Base-by-base conservation (phyloP, 2,329 filamentous ascomycete species). In the Sclerotinia spermophila region DNA sequence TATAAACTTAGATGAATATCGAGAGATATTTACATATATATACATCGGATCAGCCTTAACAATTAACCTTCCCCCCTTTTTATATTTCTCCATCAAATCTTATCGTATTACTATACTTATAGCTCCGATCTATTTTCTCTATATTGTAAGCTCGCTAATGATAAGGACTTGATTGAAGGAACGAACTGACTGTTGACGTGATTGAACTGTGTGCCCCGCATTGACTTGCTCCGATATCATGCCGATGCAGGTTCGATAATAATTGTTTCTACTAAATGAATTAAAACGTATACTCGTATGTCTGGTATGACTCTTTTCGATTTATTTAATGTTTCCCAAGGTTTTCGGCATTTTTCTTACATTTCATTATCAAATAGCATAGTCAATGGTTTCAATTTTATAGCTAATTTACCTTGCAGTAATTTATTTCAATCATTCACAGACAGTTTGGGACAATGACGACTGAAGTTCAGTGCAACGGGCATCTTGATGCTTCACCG, bases 381-480 rank as follows among this genome's bases (percentile, higher is more conserved):
- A 68, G 56, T 59, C 15, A 59, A 10, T 38, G 21, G 13, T 48
- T 68, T 51, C 58, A 72, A 73, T 59, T 69, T 71, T 71, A 72
- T 72, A 70, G 71, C 73, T 73, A 35, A 45, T 35, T 19, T 13
- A 30, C n/a, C 19, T 45, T 44, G n/a, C 69, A 69, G 42, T 21
- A 71, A 48, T 51, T 13, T 67, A 64, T 58, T 53, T 33, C 33
- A 58, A 51, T 66, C 27, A 53, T 71, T 17, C 19, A 56, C 59
- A 33, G 55, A 56, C 53, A 62, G 33, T 42, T 55, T 68, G 60
- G 59, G 65, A 76, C 40, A 71, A 77, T 77, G 76, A 73, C 64
- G 71, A 69, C 72, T 58, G 53, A 61, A 71, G 53, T 62, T 45
- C 51, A 70, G 38, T 40, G 67, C 15, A 75, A 75, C 45, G 74